Evolutionary conservation across 192 early-diverging fungal species (phyloP).

Genomic region (Coemansia pectinata): DNA sequence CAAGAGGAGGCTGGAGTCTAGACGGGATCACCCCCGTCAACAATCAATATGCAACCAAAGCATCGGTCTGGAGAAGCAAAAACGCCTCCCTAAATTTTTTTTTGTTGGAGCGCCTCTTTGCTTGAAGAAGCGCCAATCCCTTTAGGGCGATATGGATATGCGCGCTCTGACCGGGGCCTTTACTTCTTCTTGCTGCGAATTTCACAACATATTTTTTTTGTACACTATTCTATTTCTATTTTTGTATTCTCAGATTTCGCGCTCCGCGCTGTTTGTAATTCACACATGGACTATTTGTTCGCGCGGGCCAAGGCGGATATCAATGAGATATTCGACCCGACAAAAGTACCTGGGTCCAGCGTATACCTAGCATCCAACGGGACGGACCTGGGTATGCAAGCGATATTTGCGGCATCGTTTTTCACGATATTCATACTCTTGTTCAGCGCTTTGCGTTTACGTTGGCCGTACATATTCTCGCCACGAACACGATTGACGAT

Average conservation of each 20-base stretch:
- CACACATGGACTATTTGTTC: not conserved
- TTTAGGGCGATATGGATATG: not conserved
- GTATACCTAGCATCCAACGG: slow-evolving; percentile 51
- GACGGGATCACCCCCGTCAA: not conserved
- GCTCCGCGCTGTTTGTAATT: not conserved
- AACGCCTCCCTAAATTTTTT: not conserved
- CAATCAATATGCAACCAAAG: not conserved
- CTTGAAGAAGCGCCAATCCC: not conserved
- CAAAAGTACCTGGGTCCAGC: slow-evolving; percentile 50
- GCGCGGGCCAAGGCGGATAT: slow-evolving; percentile 23
- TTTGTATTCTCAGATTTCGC: not conserved
- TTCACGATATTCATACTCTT: slow-evolving; percentile 33
- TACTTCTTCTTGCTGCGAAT: not conserved
- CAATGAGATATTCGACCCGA: slow-evolving; percentile 45
- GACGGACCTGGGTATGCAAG: slow-evolving; percentile 51
- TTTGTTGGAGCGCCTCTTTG: not conserved
- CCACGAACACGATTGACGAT: slow-evolving; percentile 51
- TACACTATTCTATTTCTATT: not conserved
- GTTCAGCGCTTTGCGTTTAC: slow-evolving; percentile 41
- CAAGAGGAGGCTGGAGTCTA: not conserved
- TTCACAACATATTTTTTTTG: not conserved
- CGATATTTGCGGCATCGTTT: slow-evolving; percentile 46
- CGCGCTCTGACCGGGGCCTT: not conserved
- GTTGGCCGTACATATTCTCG: slow-evolving; percentile 54
- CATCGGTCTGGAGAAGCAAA: not conserved